Evolutionary conservation across 78 protist genomes (phyloP).

Genomic region (Dictyostelium intermedium): DNA sequence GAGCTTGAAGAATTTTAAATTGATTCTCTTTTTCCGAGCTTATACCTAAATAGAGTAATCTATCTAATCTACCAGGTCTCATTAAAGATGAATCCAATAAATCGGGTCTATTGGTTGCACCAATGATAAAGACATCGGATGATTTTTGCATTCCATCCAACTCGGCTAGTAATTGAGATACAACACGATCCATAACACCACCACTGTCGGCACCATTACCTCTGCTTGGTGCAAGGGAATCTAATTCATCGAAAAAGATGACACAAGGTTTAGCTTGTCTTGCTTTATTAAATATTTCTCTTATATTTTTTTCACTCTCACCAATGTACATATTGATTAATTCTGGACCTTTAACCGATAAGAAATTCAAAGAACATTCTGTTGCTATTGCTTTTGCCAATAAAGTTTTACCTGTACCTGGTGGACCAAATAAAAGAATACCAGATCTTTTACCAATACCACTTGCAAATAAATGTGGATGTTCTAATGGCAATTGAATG

Average conservation of each 20-base stretch:
- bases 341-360: conserved; percentile 93
- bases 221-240: conserved; percentile 91
- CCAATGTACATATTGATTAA: conserved; percentile 96
- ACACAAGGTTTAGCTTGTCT: conserved; percentile 92
- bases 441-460: conserved; percentile 90
- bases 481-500: conserved; percentile 95
- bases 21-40: conserved; percentile 39
- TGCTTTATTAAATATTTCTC: conserved; percentile 90
- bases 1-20: conserved; percentile 68
- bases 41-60: conserved; percentile 83
- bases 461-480: conserved; percentile 92
- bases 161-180: conserved; percentile 93
- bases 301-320: conserved; percentile 93
- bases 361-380: conserved; percentile 82
- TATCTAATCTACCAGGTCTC: conserved; percentile 95
- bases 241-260: conserved; percentile 97
- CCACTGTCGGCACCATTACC: conserved; percentile 85
- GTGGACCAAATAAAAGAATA: conserved; percentile 97
- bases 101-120: conserved; percentile 99
- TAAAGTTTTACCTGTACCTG: conserved; percentile 96
- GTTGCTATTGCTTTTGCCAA: conserved; percentile 93
- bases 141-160: conserved; percentile 87
- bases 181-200: conserved; percentile 89
- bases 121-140: conserved; percentile 94
- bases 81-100: conserved; percentile 95